phyloP scores from a whole-genome alignment of 1,139 yeast species.

The Taphrina flavorubra region DNA sequence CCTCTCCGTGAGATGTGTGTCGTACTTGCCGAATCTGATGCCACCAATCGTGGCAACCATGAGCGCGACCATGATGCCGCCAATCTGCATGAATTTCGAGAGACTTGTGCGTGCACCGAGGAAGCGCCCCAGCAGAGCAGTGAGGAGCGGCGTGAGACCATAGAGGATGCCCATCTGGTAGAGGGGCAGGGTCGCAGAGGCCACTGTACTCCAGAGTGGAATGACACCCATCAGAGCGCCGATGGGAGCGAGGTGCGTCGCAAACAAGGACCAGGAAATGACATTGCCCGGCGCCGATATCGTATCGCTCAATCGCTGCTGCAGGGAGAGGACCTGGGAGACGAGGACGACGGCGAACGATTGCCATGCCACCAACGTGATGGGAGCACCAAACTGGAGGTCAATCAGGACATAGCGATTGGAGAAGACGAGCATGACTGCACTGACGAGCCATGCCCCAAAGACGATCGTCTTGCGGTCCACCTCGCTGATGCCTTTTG shows the following conservation, averaged over 20 bases:
- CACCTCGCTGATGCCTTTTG: neutral
- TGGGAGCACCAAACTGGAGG: slow-evolving; percentile 5
- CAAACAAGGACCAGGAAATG: slow-evolving; percentile 10
- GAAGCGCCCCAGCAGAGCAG: slow-evolving; percentile 3
- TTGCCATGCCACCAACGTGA: slow-evolving; percentile 22
- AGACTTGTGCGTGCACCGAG: slow-evolving; percentile 16
- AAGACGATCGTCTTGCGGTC: slow-evolving; percentile 27
- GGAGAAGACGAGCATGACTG: slow-evolving; percentile 26
- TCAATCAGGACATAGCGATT: slow-evolving; percentile 24
- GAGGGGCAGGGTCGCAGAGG: slow-evolving; percentile 12
- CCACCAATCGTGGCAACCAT: slow-evolving; percentile 23
- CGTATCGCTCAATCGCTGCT: slow-evolving; percentile 12
- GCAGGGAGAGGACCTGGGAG: slow-evolving; percentile 16
- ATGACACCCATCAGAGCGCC: slow-evolving; percentile 12
- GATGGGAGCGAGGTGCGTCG: slow-evolving; percentile 18
- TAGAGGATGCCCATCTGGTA: slow-evolving; percentile 23
- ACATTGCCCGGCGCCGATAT: slow-evolving; percentile 1
- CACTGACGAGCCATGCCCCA: slow-evolving; percentile 35
- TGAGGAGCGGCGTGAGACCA: slow-evolving; percentile 20
- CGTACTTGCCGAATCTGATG: slow-evolving; percentile 24
- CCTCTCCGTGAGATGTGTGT: slow-evolving; percentile 24
- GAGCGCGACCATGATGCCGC: slow-evolving; percentile 14
- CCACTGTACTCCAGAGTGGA: slow-evolving; percentile 20
- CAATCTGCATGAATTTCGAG: slow-evolving; percentile 1
- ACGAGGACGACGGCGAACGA: slow-evolving; percentile 10